Evolutionary conservation across 2,329 filamentous ascomycete species (phyloP).

Genomic region (Xylariomycetidae sp.): DNA sequence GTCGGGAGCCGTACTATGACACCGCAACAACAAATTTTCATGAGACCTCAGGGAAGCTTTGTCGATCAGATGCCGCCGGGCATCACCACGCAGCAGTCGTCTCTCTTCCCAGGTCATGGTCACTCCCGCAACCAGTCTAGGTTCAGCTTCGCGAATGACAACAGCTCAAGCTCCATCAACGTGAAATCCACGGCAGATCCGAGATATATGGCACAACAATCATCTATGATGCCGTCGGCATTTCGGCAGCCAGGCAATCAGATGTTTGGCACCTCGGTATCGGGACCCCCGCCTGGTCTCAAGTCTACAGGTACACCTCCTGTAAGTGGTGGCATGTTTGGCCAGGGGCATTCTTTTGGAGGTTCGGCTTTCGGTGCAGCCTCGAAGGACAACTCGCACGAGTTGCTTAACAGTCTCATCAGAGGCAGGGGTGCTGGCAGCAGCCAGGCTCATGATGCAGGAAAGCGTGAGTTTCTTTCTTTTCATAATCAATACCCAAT

Average conservation of each 20-base stretch:
- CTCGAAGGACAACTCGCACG: constrained; percentile 66
- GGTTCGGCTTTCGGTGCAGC: constrained; percentile 62
- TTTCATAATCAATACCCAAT: constrained; percentile 82
- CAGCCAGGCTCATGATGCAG: constrained; percentile 73
- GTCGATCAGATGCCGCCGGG: constrained; percentile 57
- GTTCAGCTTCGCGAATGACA: constrained; percentile 83
- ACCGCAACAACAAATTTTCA: constrained; percentile 71
- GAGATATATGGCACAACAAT: constrained; percentile 78
- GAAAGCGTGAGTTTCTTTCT: constrained; percentile 98
- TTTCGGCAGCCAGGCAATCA: constrained; percentile 61
- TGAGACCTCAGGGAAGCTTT: constrained; percentile 59
- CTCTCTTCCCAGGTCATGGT: constrained; percentile 54
- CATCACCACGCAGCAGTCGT: constrained; percentile 46
- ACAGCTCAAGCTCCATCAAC: constrained; percentile 53
- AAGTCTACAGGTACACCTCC: constrained; percentile 95
- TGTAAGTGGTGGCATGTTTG: constrained; percentile 68
- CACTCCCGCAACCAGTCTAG: constrained; percentile 82
- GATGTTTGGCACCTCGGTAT: constrained; percentile 80
- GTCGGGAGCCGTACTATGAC: constrained; percentile 70
- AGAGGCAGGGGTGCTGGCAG: constrained; percentile 64
- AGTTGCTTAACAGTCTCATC: constrained; percentile 78
- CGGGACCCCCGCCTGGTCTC: constrained; percentile 88
- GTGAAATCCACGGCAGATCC: constrained; percentile 77
- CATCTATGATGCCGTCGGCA: constrained; percentile 74
- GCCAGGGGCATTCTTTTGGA: constrained; percentile 80